Conservation (phyloP, 106 monocot genomes). For the Dioscorea alata region DNA sequence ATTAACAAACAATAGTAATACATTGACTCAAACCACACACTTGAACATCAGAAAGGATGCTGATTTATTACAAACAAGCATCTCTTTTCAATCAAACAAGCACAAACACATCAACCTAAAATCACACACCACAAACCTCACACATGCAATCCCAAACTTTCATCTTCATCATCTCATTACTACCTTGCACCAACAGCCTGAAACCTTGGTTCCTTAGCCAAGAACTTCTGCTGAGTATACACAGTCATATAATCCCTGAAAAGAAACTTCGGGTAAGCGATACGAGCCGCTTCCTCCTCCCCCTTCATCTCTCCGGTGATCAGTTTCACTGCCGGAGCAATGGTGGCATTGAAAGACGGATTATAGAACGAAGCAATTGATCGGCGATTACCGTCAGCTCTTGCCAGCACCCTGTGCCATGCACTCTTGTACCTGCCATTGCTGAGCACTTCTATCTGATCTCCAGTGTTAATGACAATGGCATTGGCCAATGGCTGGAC, state of each 20-base stretch:
- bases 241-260: constrained; percentile 11
- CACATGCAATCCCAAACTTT: not conserved
- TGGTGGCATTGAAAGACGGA: constrained; percentile 39
- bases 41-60: too few species aligned
- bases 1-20: too few species aligned
- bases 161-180: not conserved
- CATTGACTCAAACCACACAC: too few species aligned
- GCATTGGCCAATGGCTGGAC: constrained; percentile 57
- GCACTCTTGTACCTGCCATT: constrained; percentile 49
- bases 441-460: constrained; percentile 78
- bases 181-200: constrained; percentile 1
- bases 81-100: not conserved
- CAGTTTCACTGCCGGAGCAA: constrained; percentile 30
- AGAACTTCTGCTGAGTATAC: constrained; percentile 12
- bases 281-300: not conserved
- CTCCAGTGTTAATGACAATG: constrained; percentile 87
- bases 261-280: constrained; percentile 1
- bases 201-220: constrained; percentile 11
- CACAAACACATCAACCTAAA: not conserved
- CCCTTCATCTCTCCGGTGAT: not conserved
- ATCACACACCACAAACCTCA: not conserved
- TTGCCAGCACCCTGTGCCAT: constrained; percentile 23
- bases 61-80: not conserved
- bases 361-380: constrained; percentile 78
- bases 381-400: constrained; percentile 28